Conservation (phyloP, 2,329 filamentous ascomycete genomes). For the Xenoacremonium recifei region DNA sequence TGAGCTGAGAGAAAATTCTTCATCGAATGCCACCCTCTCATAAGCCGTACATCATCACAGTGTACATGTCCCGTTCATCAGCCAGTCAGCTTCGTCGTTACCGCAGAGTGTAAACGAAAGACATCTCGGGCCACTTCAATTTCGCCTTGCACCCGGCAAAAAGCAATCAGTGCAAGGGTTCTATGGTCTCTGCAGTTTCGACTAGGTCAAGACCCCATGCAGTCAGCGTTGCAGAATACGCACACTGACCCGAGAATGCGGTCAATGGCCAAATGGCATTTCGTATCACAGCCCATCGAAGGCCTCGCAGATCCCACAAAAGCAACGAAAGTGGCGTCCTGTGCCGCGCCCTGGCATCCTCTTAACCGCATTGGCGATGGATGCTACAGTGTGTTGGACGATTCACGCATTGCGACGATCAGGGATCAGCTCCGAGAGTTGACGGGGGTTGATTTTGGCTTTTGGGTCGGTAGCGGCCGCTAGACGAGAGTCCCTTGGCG, state of each 20-base stretch:
- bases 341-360: background rate
- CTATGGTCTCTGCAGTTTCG: background rate
- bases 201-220: constrained; percentile 1
- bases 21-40: no score
- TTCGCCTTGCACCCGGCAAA: constrained; percentile 2
- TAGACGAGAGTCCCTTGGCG: constrained; percentile 4
- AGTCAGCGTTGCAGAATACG: constrained; percentile 3
- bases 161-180: background rate
- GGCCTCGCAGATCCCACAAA: background rate
- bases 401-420: constrained; percentile 2
- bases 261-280: background rate
- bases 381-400: constrained; percentile 11
- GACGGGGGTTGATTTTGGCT: constrained; percentile 6
- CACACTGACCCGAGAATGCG: constrained; percentile 1
- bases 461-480: constrained; percentile 13
- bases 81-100: no score
- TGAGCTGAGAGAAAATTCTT: no score
- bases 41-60: no score
- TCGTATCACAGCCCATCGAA: background rate
- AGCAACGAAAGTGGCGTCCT: background rate
- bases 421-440: constrained; percentile 5
- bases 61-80: no score
- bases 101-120: no score
- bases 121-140: constrained; percentile 10
- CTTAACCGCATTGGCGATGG: constrained; percentile 3